phyloP scores from a whole-genome alignment of 257 asterid genomes.

The Nicotiana obtusifolia region DNA sequence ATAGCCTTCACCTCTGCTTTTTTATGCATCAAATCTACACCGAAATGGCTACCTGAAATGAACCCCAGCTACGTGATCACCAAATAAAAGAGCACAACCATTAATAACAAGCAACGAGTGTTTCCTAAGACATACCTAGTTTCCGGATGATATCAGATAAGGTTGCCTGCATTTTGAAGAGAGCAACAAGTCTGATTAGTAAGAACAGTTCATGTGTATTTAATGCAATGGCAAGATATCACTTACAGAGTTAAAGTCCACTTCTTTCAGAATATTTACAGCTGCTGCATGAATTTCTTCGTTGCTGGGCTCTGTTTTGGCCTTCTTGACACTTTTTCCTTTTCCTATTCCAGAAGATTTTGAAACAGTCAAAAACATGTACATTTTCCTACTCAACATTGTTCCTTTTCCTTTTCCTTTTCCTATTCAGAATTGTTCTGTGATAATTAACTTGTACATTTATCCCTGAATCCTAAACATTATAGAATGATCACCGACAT shows the following conservation, averaged over 20 bases:
- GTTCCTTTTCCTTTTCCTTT: too few species aligned
- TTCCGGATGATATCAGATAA: slow-evolving; percentile 76
- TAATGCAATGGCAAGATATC: background rate
- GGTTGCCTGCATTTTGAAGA: slow-evolving; percentile 63
- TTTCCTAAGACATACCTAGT: slow-evolving; percentile 49
- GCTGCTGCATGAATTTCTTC: slow-evolving; percentile 64
- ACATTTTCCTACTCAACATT: too few species aligned
- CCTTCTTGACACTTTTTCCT: slow-evolving; percentile 35
- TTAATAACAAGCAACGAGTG: background rate
- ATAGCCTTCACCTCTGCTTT: slow-evolving; percentile 75
- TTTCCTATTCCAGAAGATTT: slow-evolving; percentile 28
- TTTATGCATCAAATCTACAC: slow-evolving; percentile 54
- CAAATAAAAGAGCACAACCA: background rate
- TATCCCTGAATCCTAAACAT: background rate
- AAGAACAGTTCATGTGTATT: background rate
- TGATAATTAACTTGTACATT: background rate
- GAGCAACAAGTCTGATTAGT: background rate
- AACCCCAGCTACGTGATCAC: background rate
- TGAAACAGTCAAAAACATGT: background rate
- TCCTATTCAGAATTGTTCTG: too few species aligned
- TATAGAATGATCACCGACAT: background rate
- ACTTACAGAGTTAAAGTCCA: slow-evolving; percentile 81
- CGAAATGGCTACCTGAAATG: slow-evolving; percentile 55
- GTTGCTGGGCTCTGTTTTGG: slow-evolving; percentile 50
- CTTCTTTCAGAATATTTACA: slow-evolving; percentile 64